These are phyloP conservation scores for Fusarium goolgardi DNA, from an alignment of 2,329 filamentous ascomycete genomes.

Conservation along the genomic window DNA sequence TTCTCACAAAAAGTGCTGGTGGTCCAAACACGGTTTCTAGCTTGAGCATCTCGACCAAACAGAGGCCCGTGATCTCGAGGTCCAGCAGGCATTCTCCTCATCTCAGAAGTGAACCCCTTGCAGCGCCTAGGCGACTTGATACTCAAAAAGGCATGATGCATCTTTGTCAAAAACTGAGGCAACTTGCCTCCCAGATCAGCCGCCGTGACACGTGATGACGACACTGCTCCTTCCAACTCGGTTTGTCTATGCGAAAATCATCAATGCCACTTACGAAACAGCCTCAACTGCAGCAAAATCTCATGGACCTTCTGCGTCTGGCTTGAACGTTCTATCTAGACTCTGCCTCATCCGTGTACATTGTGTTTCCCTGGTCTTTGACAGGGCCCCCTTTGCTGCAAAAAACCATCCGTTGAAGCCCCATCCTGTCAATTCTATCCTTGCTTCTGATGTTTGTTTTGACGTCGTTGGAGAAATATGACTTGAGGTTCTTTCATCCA, in stretches of 20 bases:
- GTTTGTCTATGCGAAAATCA: conserved; percentile 29
- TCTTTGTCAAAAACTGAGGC: neutral
- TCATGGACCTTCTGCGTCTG: conserved; percentile 11
- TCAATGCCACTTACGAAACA: conserved; percentile 32
- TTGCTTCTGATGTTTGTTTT: conserved; percentile 36
- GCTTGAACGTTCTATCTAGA: conserved; percentile 26
- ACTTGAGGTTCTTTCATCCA: conserved; percentile 14
- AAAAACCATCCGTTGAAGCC: conserved; percentile 2
- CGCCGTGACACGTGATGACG: conserved; percentile 43
- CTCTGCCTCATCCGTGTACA: neutral
- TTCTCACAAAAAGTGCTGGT: neutral
- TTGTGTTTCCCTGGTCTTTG: neutral
- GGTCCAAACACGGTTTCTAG: conserved; percentile 9
- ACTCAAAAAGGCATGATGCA: conserved; percentile 13
- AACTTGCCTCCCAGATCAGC: conserved; percentile 32
- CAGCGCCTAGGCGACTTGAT: conserved; percentile 10
- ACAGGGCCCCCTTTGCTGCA: neutral
- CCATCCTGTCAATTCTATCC: conserved; percentile 11
- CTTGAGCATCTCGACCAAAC: conserved; percentile 22
- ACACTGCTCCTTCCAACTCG: conserved; percentile 27
- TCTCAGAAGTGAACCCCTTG: conserved; percentile 22
- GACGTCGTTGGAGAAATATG: conserved; percentile 36
- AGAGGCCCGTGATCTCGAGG: conserved; percentile 32
- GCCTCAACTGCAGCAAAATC: neutral
- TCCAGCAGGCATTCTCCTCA: conserved; percentile 12